Evolutionary conservation across 1,284 basidiomycete genomes (phyloP), one percentile per base, ranked within the genome.

Genomic region (Bjerkandera adusta): DNA sequence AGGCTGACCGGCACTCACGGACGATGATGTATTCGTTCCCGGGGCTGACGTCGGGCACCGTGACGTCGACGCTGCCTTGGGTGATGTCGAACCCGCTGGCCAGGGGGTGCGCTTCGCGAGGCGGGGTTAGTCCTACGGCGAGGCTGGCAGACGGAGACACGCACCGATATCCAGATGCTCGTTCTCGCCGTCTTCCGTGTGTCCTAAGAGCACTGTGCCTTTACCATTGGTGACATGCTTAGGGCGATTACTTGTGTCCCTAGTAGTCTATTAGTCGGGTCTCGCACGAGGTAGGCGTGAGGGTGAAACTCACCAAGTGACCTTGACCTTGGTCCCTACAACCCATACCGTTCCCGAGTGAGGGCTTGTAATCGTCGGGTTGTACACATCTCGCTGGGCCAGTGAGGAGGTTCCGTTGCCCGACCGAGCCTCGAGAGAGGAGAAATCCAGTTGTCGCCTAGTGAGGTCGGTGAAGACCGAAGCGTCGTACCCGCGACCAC

Each of bases 11-110:
- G 16, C 8, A 57, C 61, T 52, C 43, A 62, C 63, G 38, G 42
- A 57, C 59, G 47, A 63, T 56, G 54, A 61, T 62, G 50, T 63
- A 65, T 52, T 58, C 55, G 25, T 43, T 48, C 13, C 57, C 51
- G 1, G 56, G 51, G 20, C 49, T 46, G 10, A 62, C 63, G 10
- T 56, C 36, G 4, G 62, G 63, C 15, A 64, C 63, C 20, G 45
- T 53, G 39, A 64, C 45, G 15, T 51, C 50, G 11, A 58, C 57
- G 38, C 56, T 54, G 21, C 63, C 61, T 24, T 46, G 45, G 5
- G 52, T 40, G 36, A 63, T 47, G 27, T 54, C 47, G 52, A 64
- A 60, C n/a, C 43, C 50, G 8, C 50, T 27, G 1, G 56, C 60
- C 15, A 64, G 55, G n/a, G 61, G 60, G n/a, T 51, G 51, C 5